These are phyloP conservation scores for Mortierella sp. DNA, from an alignment of 371 early-diverging fungal genomes.

Conservation along the genomic window DNA sequence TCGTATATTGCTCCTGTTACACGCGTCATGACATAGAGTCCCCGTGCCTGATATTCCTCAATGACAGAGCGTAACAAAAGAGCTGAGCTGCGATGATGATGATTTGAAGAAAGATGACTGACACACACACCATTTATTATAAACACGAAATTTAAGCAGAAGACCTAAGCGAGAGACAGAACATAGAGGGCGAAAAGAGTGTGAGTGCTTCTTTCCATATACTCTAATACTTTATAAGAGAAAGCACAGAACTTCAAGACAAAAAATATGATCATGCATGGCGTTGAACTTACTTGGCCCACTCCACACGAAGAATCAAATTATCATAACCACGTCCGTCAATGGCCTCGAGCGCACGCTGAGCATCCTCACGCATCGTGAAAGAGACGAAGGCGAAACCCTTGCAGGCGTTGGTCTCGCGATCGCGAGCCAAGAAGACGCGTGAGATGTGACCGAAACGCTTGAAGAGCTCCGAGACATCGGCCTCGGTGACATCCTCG, in stretches of 20 bases:
- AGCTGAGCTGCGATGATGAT: not conserved
- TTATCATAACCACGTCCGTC: constrained; percentile 96
- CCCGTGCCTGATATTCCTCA: too few species aligned
- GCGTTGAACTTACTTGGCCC: constrained; percentile 65
- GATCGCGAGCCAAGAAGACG: constrained; percentile 89
- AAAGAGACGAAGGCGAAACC: constrained; percentile 97
- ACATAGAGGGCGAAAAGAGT: not conserved
- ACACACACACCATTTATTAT: constrained; percentile 15
- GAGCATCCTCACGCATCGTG: constrained; percentile 82
- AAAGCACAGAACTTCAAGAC: not conserved
- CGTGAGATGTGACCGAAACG: constrained; percentile 86
- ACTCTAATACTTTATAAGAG: not conserved
- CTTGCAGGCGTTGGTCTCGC: constrained; percentile 87
- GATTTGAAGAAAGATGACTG: constrained; percentile 11
- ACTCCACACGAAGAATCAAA: constrained; percentile 93
- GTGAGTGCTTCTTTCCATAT: not conserved
- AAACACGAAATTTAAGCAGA: constrained; percentile 38
- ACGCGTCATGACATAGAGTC: too few species aligned
- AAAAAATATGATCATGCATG: not conserved
- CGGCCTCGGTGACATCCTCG: constrained; percentile 90
- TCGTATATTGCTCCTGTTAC: too few species aligned
- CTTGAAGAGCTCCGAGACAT: constrained; percentile 89
- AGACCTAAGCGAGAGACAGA: constrained; percentile 20
- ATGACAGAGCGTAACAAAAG: too few species aligned
- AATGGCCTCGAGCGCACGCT: constrained; percentile 85